Percentiles rank a stretch among this genome's conserved stretches.
These are phyloP conservation scores for Gautieria morchelliformis DNA, from an alignment of 768 basidiomycete genomes.

Conservation along the genomic window DNA sequence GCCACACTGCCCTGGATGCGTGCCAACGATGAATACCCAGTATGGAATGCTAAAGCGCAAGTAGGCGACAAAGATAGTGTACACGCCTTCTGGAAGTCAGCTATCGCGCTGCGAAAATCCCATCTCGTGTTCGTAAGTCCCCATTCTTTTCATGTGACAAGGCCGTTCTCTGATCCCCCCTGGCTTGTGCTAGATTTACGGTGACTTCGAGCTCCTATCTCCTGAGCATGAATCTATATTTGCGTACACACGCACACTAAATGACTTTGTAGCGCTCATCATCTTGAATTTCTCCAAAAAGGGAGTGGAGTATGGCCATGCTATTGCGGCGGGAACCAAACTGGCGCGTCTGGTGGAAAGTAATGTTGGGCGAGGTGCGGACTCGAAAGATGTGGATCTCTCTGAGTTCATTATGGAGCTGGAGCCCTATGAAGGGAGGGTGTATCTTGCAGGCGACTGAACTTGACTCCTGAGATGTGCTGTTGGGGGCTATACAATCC, in stretches of 20 bases:
- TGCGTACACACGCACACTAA: slow-evolving; percentile 38
- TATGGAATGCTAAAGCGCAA: slow-evolving; percentile 49
- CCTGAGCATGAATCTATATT: slow-evolving; percentile 40
- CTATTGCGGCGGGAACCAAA: background rate
- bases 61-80: slow-evolving; percentile 41
- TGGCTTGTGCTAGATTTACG: slow-evolving; percentile 39
- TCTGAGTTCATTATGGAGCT: background rate
- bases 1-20: slow-evolving; percentile 58
- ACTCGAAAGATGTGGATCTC: background rate
- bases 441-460: background rate
- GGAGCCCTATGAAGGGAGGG: background rate
- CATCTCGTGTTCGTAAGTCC: slow-evolving; percentile 42
- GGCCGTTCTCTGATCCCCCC: background rate
- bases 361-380: background rate
- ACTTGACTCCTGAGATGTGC: too few relatives aligned
- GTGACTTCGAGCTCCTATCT: slow-evolving; percentile 45
- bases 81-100: slow-evolving; percentile 49
- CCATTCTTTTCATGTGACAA: background rate
- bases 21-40: slow-evolving; percentile 55
- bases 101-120: slow-evolving; percentile 43
- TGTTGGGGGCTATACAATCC: too few relatives aligned
- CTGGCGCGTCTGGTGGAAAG: background rate
- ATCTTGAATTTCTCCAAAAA: slow-evolving; percentile 34
- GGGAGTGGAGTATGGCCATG: slow-evolving; percentile 12
- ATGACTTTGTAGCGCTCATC: slow-evolving; percentile 25